phyloP scores from a whole-genome alignment of 1,284 basidiomycete genomes.

The Sporisorium iseilematis-ciliati region DNA sequence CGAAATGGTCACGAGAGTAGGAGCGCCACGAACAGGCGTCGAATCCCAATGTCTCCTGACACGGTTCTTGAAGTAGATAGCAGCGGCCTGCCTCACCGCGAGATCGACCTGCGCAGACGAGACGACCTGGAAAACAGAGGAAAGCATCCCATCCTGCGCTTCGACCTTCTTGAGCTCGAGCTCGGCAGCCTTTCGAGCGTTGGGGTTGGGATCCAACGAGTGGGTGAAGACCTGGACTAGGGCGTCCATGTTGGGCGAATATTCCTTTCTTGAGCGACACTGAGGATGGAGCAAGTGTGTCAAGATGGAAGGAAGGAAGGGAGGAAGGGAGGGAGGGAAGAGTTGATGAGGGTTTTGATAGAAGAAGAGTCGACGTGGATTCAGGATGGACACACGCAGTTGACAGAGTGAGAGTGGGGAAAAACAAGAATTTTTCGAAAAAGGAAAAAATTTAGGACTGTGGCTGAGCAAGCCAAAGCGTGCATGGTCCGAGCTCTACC shows the following conservation, averaged over 20 bases:
- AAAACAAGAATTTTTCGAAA: slow-evolving; percentile 5
- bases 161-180: slow-evolving; percentile 66
- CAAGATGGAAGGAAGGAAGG: neutral
- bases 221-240: slow-evolving; percentile 51
- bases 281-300: neutral
- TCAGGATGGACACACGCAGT: neutral
- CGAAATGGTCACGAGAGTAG: slow-evolving; percentile 35
- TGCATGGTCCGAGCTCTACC: no score
- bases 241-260: slow-evolving; percentile 36
- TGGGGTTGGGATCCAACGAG: slow-evolving; percentile 61
- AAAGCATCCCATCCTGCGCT: slow-evolving; percentile 65
- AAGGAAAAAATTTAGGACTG: slow-evolving; percentile 17
- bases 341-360: neutral
- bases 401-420: neutral
- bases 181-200: slow-evolving; percentile 65
- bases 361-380: slow-evolving; percentile 11
- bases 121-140: slow-evolving; percentile 62
- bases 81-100: slow-evolving; percentile 62
- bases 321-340: no score
- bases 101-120: slow-evolving; percentile 53
- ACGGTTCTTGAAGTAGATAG: slow-evolving; percentile 69
- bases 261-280: neutral
- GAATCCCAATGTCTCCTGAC: slow-evolving; percentile 62
- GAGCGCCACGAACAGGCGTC: slow-evolving; percentile 23
- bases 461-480: neutral